Percentiles rank a stretch among this genome's conserved stretches.
Evolutionary conservation across 2,329 filamentous ascomycete genomes (phyloP).

Genomic region (Aspergillus sp.): DNA sequence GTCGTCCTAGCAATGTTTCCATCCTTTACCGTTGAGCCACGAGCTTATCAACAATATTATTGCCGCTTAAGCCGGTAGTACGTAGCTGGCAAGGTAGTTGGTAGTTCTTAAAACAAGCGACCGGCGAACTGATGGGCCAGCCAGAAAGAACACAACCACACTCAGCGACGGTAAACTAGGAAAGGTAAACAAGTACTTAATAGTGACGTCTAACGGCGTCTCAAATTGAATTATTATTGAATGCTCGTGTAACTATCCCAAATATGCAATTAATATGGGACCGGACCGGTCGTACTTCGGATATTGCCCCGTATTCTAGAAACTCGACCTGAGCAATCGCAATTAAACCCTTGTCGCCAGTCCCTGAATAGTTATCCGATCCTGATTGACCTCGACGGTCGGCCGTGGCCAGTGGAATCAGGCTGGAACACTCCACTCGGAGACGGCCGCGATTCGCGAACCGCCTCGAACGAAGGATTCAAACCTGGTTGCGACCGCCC

Average conservation of each 20-base stretch:
- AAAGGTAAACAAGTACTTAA: not conserved
- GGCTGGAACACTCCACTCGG: conserved; percentile 2
- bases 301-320: conserved; percentile 5
- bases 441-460: not conserved
- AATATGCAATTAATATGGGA: not conserved
- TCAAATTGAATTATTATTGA: not conserved
- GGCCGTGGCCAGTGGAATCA: not conserved
- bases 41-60: too few species aligned
- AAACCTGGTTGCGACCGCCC: not conserved
- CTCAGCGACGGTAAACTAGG: not conserved
- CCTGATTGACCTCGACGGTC: conserved; percentile 9
- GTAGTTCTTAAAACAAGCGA: not conserved
- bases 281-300: not conserved
- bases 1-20: too few species aligned
- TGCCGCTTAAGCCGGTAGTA: too few species aligned
- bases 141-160: too few species aligned
- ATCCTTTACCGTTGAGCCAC: too few species aligned
- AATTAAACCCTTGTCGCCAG: conserved; percentile 6
- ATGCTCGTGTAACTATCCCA: not conserved
- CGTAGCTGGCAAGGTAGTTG: too few species aligned
- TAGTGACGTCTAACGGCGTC: not conserved
- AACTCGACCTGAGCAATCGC: conserved; percentile 1
- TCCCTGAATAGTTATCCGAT: not conserved
- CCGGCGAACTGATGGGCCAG: not conserved
- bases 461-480: not conserved